Percentiles rank a stretch among this genome's conserved stretches.
phyloP scores from a whole-genome alignment of 768 basidiomycete genomes.

The Leccinum subgranulosum region DNA sequence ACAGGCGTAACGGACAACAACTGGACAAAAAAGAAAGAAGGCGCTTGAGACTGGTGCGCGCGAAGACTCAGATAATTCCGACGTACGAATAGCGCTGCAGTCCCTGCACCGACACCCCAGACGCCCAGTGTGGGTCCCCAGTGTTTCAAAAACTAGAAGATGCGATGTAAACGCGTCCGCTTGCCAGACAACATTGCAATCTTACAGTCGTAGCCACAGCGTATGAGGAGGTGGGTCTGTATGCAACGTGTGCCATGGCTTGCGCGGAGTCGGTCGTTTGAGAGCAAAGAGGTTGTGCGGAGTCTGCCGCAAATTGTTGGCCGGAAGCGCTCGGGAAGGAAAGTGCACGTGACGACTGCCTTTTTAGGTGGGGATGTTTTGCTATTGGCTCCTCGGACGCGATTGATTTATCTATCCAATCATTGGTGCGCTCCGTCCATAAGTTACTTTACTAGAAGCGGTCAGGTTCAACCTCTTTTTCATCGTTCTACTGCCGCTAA shows the following conservation, averaged over 20 bases:
- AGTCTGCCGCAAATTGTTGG: not conserved
- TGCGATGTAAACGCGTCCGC: not conserved
- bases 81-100: conserved; percentile 62
- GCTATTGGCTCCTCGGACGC: not conserved
- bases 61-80: not conserved
- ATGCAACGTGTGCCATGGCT: conserved; percentile 43
- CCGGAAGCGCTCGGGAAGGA: conserved; percentile 14
- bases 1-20: conserved; percentile 83
- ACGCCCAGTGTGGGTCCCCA: conserved; percentile 62
- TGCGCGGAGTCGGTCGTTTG: not conserved
- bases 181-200: not conserved
- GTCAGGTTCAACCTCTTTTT: not conserved
- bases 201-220: conserved; percentile 39
- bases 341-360: conserved; percentile 15
- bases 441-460: no score
- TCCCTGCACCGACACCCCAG: conserved; percentile 72
- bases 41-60: not conserved
- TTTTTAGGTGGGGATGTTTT: not conserved
- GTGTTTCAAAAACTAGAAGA: conserved; percentile 43
- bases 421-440: no score
- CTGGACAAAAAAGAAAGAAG: conserved; percentile 34
- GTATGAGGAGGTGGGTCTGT: conserved; percentile 39
- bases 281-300: not conserved
- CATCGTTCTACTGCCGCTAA: not conserved
- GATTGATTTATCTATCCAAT: not conserved